Percentiles rank a stretch among this genome's conserved stretches.
Evolutionary conservation across 1,284 basidiomycete genomes (phyloP).

Genomic region (Inonotus hispidus): DNA sequence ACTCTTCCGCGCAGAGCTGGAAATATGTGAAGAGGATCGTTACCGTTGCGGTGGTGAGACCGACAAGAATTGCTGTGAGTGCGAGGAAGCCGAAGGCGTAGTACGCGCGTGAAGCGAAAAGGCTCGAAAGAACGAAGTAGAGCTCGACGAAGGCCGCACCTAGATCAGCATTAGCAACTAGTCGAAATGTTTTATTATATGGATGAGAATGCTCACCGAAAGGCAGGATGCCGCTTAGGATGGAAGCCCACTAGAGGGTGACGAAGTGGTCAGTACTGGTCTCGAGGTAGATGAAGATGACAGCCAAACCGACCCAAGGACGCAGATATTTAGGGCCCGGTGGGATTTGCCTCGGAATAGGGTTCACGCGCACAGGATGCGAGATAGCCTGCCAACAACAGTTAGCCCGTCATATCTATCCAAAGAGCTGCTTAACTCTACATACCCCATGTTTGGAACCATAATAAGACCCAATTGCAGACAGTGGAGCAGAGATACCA

Average conservation of each 20-base stretch:
- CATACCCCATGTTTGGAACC: constrained; percentile 86
- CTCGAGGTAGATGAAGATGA: not conserved
- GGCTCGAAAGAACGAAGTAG: constrained; percentile 88
- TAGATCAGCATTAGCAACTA: constrained; percentile 27
- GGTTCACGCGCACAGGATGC: constrained; percentile 86
- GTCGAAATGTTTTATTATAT: not conserved
- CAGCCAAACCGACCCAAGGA: constrained; percentile 52
- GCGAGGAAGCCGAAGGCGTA: constrained; percentile 96
- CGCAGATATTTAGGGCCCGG: constrained; percentile 79
- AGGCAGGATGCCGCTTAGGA: constrained; percentile 88
- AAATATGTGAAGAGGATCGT: constrained; percentile 92
- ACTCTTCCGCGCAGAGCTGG: constrained; percentile 92
- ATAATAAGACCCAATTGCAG: constrained; percentile 67
- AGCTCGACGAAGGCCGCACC: constrained; percentile 94
- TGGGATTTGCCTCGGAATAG: constrained; percentile 90
- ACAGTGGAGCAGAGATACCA: constrained; percentile 86
- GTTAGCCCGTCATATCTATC: constrained; percentile 9
- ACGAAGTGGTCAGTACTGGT: not conserved
- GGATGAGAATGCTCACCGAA: constrained; percentile 55
- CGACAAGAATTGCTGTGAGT: constrained; percentile 81
- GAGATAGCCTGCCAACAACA: constrained; percentile 46
- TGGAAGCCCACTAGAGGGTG: constrained; percentile 54
- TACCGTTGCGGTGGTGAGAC: constrained; percentile 85
- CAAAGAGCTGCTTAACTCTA: constrained; percentile 5
- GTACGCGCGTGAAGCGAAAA: constrained; percentile 92